Conservation (phyloP, 352 stramenopile genomes). For the Globisporangium radiosum region DNA sequence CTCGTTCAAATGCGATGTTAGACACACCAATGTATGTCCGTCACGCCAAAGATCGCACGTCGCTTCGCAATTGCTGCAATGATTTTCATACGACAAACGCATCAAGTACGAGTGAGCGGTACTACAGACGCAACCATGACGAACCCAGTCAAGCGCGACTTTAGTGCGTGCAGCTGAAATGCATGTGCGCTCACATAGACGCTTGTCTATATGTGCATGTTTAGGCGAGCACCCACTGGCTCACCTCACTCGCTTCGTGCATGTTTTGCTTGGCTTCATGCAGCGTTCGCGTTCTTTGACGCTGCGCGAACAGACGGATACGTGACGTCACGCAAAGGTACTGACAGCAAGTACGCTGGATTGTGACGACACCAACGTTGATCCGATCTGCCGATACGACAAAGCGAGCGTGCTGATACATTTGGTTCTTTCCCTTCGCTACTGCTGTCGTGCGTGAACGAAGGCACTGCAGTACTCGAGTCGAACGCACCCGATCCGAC, state of each 20-base stretch:
- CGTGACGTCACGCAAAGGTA: neutral
- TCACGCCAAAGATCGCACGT: neutral
- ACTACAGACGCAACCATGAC: neutral
- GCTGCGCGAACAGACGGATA: constrained; percentile 27
- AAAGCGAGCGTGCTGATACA: too few species aligned
- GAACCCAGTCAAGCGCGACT: constrained; percentile 6
- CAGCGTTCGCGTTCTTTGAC: constrained; percentile 38
- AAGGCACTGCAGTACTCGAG: neutral
- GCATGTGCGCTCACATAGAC: neutral
- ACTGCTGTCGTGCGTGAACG: too few species aligned
- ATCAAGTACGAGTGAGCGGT: too few species aligned
- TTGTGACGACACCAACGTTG: too few species aligned
- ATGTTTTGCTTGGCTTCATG: neutral
- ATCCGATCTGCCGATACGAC: too few species aligned
- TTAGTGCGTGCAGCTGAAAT: constrained; percentile 3
- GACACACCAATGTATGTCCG: neutral
- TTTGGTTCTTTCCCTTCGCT: too few species aligned
- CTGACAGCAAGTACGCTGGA: too few species aligned
- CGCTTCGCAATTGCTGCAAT: too few species aligned
- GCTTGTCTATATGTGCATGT: neutral
- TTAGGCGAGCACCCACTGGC: too few species aligned
- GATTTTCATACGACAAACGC: too few species aligned
- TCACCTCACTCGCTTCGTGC: neutral
- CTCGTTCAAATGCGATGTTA: neutral
- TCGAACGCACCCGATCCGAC: neutral